Evolutionary conservation across 164 flowering plant genomes (phyloP), one percentile per base, ranked within the genome.

Genomic region (Annona squamosa): DNA sequence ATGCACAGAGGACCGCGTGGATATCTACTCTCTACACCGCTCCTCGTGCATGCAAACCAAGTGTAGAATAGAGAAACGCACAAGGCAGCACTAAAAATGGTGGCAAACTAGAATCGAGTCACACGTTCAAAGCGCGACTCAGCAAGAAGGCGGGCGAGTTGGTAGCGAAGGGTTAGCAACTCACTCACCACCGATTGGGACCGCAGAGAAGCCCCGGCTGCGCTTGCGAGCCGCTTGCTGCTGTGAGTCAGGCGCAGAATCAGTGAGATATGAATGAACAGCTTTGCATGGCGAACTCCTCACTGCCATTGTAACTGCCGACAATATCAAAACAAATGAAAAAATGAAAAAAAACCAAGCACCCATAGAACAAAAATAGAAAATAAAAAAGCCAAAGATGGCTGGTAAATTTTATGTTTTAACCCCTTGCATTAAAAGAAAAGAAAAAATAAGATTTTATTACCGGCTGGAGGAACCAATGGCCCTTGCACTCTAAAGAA

Each of bases 401-500:
- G 59, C 59, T 16, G 13, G 3, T 16, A 52, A 52, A 16, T 7
- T 6, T 2, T 26, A 0, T 26, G 37, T 26, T 26, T 26, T 26
- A 26, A 26, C 37, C 37, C 37, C 13, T 52, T 9, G 6, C 13
- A 52, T 52, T 9, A 6, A 52, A 9, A 52, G 13, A 52, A 5
- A 19, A 12, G 65, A 10, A 37, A 12, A 67, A 3, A 0, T 41
- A 16, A 48, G 52, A 52, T 5, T 10, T 9, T 52, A 42, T 56
- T 46, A 83, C 87, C 84, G n/a, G 85, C 65, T 45, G 84, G 81
- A 73, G 79, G 52, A 64, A 72, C 71, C 19, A 80, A 48, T 47
- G 91, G 85, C 67, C 87, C 90, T 52, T 78, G 84, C 41, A 72
- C 26, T 75, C 74, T 81, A 48, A 88, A 88, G 81, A 89, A 91